phyloP scores from a whole-genome alignment of 2,329 filamentous ascomycete species.

The Calonectria henricotiae region DNA sequence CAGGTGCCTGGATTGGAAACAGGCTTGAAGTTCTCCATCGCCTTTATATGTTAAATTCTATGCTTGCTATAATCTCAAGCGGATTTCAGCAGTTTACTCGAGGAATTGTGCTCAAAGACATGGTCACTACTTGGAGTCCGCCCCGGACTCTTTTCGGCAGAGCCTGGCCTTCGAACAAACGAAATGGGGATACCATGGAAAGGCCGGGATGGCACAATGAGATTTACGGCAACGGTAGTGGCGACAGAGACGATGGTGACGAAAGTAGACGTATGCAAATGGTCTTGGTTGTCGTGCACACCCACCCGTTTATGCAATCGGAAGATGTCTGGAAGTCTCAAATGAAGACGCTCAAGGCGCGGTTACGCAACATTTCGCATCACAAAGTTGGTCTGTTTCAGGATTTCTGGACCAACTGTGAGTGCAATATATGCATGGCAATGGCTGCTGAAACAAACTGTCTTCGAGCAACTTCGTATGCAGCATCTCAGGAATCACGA shows the following conservation, averaged over 20 bases:
- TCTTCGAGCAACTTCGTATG: neutral
- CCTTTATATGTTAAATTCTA: neutral
- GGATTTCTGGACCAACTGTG: neutral
- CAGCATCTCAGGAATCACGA: neutral
- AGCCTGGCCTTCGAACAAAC: conserved; percentile 4
- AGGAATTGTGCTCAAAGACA: neutral
- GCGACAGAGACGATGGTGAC: neutral
- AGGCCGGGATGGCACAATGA: neutral
- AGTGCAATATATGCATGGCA: neutral
- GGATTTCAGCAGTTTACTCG: conserved; percentile 1
- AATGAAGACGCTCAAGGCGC: conserved; percentile 9
- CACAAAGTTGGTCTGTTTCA: neutral
- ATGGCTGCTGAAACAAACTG: conserved; percentile 1
- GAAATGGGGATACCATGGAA: neutral
- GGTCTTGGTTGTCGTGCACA: conserved; percentile 10
- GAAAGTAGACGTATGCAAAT: neutral
- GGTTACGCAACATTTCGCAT: neutral
- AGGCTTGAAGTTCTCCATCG: neutral
- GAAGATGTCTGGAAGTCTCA: conserved; percentile 14
- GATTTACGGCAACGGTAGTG: neutral
- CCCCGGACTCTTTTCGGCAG: neutral
- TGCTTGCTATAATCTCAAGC: neutral
- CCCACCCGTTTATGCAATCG: conserved; percentile 12
- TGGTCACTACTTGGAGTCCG: neutral
- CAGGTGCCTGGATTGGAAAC: conserved; percentile 8